Conservation (phyloP, 768 basidiomycete species). For the Russula sp. region DNA sequence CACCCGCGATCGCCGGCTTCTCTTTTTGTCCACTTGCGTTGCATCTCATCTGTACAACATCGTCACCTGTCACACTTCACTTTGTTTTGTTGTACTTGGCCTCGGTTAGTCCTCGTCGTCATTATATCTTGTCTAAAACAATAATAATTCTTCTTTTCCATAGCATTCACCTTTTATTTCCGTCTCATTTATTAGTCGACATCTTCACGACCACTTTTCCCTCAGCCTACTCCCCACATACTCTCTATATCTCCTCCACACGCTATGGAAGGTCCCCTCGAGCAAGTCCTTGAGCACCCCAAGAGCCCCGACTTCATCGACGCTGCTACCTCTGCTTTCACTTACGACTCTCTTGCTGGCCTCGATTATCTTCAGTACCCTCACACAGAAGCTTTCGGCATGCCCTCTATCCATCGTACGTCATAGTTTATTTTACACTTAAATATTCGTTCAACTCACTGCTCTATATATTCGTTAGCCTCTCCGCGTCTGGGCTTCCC, state of each 20-base stretch:
- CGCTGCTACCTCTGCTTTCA: conserved; percentile 33
- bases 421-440: conserved; percentile 24
- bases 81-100: conserved; percentile 27
- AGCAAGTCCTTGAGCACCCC: conserved; percentile 44
- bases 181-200: conserved; percentile 27
- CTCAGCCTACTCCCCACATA: conserved; percentile 14
- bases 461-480: conserved; percentile 22
- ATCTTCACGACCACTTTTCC: conserved; percentile 25
- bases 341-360: conserved; percentile 42
- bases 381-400: conserved; percentile 51
- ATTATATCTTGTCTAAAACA: conserved; percentile 17
- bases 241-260: conserved; percentile 14
- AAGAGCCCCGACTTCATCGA: conserved; percentile 49
- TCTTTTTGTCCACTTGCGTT: conserved; percentile 18
- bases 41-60: conserved; percentile 27
- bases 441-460: conserved; percentile 18
- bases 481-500: conserved; percentile 62
- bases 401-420: conserved; percentile 57
- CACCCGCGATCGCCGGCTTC: conserved; percentile 30
- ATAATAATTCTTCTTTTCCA: neutral
- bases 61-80: conserved; percentile 36
- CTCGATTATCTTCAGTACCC: conserved; percentile 68
- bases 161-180: conserved; percentile 24
- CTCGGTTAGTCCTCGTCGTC: conserved; percentile 22
- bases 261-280: conserved; percentile 44